Evolutionary conservation across 305 asterid species (phyloP).

Genomic region (Fraxinus baroniana): DNA sequence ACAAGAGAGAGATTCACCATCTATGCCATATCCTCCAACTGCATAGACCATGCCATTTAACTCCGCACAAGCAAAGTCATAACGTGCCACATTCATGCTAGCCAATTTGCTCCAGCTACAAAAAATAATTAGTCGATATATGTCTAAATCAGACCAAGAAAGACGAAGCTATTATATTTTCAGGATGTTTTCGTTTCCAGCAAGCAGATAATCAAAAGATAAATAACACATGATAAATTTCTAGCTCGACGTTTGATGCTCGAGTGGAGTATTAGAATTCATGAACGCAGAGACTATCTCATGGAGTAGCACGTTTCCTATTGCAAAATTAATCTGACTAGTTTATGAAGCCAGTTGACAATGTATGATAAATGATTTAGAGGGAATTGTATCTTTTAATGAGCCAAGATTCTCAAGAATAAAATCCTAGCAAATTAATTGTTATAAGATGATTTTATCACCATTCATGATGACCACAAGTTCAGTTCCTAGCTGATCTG

Average conservation of each 20-base stretch:
- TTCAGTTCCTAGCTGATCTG: background rate
- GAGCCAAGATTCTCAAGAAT: background rate
- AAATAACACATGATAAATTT: background rate
- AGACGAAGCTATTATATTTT: background rate
- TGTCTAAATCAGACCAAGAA: background rate
- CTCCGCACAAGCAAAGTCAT: constrained; percentile 80
- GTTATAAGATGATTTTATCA: background rate
- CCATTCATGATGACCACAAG: background rate
- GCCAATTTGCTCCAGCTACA: constrained; percentile 81
- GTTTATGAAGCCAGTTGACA: background rate
- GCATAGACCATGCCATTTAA: constrained; percentile 65
- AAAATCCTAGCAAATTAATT: background rate
- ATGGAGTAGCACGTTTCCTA: background rate
- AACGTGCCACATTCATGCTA: constrained; percentile 68
- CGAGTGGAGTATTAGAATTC: background rate
- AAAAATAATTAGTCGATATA: background rate
- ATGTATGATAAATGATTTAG: background rate
- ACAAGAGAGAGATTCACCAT: constrained; percentile 57
- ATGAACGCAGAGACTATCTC: background rate
- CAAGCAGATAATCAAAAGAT: background rate
- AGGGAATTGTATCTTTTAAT: background rate
- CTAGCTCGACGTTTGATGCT: background rate
- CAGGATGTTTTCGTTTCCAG: background rate
- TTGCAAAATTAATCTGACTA: background rate
- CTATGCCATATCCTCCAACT: constrained; percentile 66